Base-by-base conservation (phyloP, 2,329 filamentous ascomycete species). In the Phyllosticta paracitricarpa region DNA sequence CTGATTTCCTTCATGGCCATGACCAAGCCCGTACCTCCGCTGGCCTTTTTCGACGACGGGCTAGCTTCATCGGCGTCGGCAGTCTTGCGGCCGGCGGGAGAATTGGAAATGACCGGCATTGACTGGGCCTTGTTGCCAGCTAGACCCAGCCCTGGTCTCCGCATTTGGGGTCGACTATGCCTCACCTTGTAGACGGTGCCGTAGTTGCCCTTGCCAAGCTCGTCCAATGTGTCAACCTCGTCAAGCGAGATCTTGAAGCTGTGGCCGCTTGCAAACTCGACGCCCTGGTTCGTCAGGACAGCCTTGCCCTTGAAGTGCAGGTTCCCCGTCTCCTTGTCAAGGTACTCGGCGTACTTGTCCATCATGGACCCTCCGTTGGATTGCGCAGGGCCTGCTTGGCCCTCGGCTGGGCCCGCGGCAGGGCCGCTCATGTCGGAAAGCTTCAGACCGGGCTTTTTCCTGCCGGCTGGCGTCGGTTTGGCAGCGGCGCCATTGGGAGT, bases 1-100 rank as follows among this genome's bases (percentile, higher is more conserved):
- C 94, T 85, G 68, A 99, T 95, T 75, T 99, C 94, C 74, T 99
- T 99, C 94, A 99, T 99, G 14, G 94, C 94, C 94, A 99, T 97
- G 63, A 96, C 81, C 57, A 89, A 84, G 19, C 93, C 91, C 0
- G 86, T 86, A 53, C 83, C 84, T 4, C 77, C 77, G n/a, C 70
- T 67, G 30, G 72, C 63, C 54, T 73, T 72, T 24, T 67, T 63
- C 17, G 68, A 65, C 19, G 66, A 68, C n/a, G 68, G 77, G 73
- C 70, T 75, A 66, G 64, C 64, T 24, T 75, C 70, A 12, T 64
- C 64, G 14, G 63, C 54, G 10, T 71, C 68, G 54, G 69, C 66
- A 26, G 65, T 64, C 56, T 70, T 71, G 53, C 67, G 65, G 12
- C 71, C 70, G 17, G 28, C 59, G 1, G 73, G 73, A 26, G 73